A percentile compares a stretch with the other conserved stretches of the same genome.
Conservation (phyloP, 129 eudicot genomes). For the Saussurea involucrata region DNA sequence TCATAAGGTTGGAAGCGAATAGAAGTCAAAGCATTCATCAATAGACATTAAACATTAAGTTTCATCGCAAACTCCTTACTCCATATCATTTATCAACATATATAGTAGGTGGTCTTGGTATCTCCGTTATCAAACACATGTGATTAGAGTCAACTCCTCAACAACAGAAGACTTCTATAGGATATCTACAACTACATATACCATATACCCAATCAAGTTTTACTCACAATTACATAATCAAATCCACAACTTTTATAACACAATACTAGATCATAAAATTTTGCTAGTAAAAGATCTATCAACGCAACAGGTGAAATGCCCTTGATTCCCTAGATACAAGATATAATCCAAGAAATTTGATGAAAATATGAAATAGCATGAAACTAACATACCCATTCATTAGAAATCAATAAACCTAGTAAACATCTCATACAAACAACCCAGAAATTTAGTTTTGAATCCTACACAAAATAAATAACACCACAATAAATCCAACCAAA, state of each 20-base stretch:
- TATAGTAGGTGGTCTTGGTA: background rate
- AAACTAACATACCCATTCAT: background rate
- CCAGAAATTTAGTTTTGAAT: background rate
- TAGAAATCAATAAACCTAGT: background rate
- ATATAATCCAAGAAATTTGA: background rate
- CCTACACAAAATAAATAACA: background rate
- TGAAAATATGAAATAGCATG: background rate
- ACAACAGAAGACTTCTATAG: constrained; percentile 3
- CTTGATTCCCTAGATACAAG: background rate
- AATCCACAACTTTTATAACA: background rate
- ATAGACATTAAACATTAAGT: background rate
- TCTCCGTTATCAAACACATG: background rate
- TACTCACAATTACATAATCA: background rate
- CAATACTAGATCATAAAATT: background rate
- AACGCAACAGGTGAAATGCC: background rate
- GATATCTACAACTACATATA: background rate
- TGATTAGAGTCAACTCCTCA: background rate
- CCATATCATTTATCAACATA: background rate
- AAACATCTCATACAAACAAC: constrained; percentile 1
- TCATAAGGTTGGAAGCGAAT: background rate
- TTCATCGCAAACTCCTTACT: background rate
- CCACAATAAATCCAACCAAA: constrained; percentile 1
- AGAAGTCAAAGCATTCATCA: background rate
- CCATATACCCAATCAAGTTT: background rate
- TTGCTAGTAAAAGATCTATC: constrained; percentile 1